Base-by-base conservation (phyloP, 805 yeast genomes). In the Jamesozyma rosinii region DNA sequence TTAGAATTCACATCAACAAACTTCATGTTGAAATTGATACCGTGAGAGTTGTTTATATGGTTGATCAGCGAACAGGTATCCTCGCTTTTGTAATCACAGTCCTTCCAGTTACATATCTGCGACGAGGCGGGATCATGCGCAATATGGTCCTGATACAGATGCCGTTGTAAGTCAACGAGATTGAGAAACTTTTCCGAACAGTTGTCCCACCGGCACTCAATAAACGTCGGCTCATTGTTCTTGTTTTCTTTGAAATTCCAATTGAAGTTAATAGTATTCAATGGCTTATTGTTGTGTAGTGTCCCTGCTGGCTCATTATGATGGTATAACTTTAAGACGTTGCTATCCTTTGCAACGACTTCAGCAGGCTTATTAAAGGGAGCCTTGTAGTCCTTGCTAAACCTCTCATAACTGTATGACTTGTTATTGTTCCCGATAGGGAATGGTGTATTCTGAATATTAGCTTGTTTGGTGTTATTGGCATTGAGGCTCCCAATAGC, bases 81-180 rank as follows among this genome's bases (percentile, higher is more conserved):
- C 15, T 64, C 57, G 24, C 82, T 70, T 18, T 67, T 66, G 55
- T 71, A 84, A 35, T 72, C 65, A 69, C 96, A 88, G 42, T 78
- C 71, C 44, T 68, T 64, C 95, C 95, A 87, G 54, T 79, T 86
- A 65, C 96, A 88, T 2, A 21, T 21, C 3, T n/a, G 11, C n/a
- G 30, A 27, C 27, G 37, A 33, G 19, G 21, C 14, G 8, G 27
- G 15, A 41, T 59, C 59, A 2, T 61, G 54, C 14, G 64, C 51
- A 6, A 75, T 54, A 55, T 76, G 80, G 34, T 69, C 74, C 40
- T 69, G 70, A 32, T 70, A 64, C 19, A 81, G 52, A 56, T 82
- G 88, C 35, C 68, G 66, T 44, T 75, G 76, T 29, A 77, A 51
- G 20, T 67, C 68, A 3, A 64, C 47, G 6, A 69, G 49, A 27